Evolutionary conservation across 2,329 filamentous ascomycete species (phyloP).

Genomic region (Penicillium italicum): DNA sequence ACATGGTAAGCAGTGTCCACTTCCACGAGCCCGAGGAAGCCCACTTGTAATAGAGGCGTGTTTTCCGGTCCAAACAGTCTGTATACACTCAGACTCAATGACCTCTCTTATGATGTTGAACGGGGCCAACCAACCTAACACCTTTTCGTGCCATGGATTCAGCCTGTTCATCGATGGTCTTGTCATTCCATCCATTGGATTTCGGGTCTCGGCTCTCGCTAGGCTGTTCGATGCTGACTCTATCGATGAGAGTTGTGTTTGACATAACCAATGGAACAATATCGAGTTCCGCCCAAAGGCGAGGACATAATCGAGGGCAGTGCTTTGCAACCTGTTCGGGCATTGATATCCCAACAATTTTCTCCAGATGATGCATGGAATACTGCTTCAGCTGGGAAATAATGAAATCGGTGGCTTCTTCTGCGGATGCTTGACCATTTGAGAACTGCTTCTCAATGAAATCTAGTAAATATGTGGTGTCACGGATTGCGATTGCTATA

Average conservation of each 20-base stretch:
- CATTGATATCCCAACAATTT: slow-evolving; percentile 72
- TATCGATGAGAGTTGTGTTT: slow-evolving; percentile 22
- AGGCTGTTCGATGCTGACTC: slow-evolving; percentile 15
- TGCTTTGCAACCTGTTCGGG: slow-evolving; percentile 57
- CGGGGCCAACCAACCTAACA: slow-evolving; percentile 53
- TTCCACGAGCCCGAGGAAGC: slow-evolving; percentile 65
- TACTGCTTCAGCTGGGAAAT: slow-evolving; percentile 57
- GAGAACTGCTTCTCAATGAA: slow-evolving; percentile 62
- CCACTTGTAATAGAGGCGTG: slow-evolving; percentile 63
- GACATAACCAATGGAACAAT: slow-evolving; percentile 67
- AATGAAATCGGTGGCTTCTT: slow-evolving; percentile 58
- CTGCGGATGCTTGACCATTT: slow-evolving; percentile 39
- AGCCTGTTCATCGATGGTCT: slow-evolving; percentile 73
- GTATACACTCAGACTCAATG: slow-evolving; percentile 7
- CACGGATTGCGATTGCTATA: slow-evolving; percentile 67
- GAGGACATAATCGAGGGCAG: slow-evolving; percentile 64
- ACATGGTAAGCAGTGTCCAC: slow-evolving; percentile 66
- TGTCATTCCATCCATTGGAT: slow-evolving; percentile 45
- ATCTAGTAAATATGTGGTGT: slow-evolving; percentile 71
- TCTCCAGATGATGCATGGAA: slow-evolving; percentile 63
- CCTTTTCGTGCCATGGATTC: slow-evolving; percentile 79
- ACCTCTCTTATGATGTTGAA: not conserved
- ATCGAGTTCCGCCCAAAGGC: slow-evolving; percentile 72
- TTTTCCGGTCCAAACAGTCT: slow-evolving; percentile 71
- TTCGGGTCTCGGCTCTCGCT: slow-evolving; percentile 18